These are phyloP conservation scores for Tuber calosporum DNA, from an alignment of 495 filamentous ascomycete genomes.

Conservation along the genomic window DNA sequence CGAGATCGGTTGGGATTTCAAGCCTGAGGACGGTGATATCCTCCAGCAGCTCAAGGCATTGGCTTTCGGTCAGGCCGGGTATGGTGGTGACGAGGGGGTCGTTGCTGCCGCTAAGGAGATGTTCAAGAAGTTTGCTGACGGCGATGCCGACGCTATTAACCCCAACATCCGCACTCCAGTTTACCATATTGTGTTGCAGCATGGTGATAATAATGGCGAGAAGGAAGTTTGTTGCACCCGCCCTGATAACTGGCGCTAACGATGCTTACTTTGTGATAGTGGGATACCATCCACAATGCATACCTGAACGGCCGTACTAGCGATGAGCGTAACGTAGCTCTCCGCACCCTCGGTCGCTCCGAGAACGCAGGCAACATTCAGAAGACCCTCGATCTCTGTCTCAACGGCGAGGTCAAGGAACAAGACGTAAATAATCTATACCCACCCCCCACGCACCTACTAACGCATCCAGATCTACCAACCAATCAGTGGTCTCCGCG, in stretches of 20 bases:
- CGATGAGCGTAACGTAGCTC: slow-evolving; percentile 92
- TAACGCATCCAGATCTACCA: slow-evolving; percentile 59
- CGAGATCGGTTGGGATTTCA: slow-evolving; percentile 80
- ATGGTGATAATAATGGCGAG: slow-evolving; percentile 54
- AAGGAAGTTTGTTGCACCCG: slow-evolving; percentile 53
- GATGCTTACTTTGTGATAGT: slow-evolving; percentile 46
- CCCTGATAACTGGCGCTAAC: slow-evolving; percentile 6
- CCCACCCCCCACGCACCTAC: neutral
- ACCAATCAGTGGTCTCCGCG: slow-evolving; percentile 67
- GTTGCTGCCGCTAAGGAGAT: slow-evolving; percentile 61
- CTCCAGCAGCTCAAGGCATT: slow-evolving; percentile 76
- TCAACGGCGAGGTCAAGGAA: slow-evolving; percentile 79
- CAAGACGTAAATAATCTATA: slow-evolving; percentile 56
- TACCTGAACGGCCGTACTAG: slow-evolving; percentile 79
- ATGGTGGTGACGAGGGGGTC: slow-evolving; percentile 58
- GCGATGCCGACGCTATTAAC: slow-evolving; percentile 63
- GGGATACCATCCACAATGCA: slow-evolving; percentile 70
- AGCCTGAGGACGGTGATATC: slow-evolving; percentile 73
- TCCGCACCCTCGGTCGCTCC: slow-evolving; percentile 75
- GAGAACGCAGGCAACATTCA: slow-evolving; percentile 71
- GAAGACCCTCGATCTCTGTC: slow-evolving; percentile 66
- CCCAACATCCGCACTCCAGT: slow-evolving; percentile 65
- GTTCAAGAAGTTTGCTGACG: slow-evolving; percentile 61
- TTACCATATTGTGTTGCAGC: slow-evolving; percentile 62
- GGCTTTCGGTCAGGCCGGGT: slow-evolving; percentile 60